These are phyloP conservation scores for Zasmidium cellare DNA, from an alignment of 2,329 filamentous ascomycete species.

Conservation along the genomic window DNA sequence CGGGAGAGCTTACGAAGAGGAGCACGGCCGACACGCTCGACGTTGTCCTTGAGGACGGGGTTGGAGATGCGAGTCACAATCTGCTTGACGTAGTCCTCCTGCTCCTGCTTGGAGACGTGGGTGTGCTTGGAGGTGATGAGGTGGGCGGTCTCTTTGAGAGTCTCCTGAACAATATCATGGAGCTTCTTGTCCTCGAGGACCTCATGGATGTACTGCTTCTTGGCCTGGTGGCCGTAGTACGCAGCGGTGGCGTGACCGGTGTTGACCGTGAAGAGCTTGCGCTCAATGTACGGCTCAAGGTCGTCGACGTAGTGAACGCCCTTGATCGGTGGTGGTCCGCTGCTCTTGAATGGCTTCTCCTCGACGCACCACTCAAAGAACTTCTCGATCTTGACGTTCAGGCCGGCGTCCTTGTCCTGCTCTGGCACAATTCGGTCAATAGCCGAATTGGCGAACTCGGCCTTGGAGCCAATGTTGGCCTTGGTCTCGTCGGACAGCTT, in stretches of 20 bases:
- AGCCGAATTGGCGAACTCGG: constrained; percentile 93
- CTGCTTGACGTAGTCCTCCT: constrained; percentile 84
- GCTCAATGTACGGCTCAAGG: constrained; percentile 94
- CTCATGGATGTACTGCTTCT: constrained; percentile 87
- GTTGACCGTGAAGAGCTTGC: constrained; percentile 99
- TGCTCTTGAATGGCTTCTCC: constrained; percentile 74
- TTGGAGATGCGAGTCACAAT: constrained; percentile 94
- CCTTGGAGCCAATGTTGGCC: constrained; percentile 68
- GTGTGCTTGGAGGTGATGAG: constrained; percentile 85
- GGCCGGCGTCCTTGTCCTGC: constrained; percentile 74
- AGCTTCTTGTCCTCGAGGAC: constrained; percentile 80
- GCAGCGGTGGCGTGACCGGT: constrained; percentile 94
- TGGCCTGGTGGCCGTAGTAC: constrained; percentile 87
- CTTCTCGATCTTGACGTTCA: constrained; percentile 94
- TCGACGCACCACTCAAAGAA: constrained; percentile 99
- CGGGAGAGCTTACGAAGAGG: constrained; percentile 90
- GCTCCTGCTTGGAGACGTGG: constrained; percentile 68
- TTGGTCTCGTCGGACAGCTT: constrained; percentile 71
- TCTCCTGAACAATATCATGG: constrained; percentile 73
- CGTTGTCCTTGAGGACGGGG: constrained; percentile 85
- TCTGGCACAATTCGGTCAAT: constrained; percentile 98
- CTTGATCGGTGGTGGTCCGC: constrained; percentile 67
- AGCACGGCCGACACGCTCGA: constrained; percentile 92
- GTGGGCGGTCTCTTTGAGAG: constrained; percentile 79
- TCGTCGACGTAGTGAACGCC: constrained; percentile 93